Conservation (phyloP, 495 filamentous ascomycete species). For the Tricharina praecox region DNA sequence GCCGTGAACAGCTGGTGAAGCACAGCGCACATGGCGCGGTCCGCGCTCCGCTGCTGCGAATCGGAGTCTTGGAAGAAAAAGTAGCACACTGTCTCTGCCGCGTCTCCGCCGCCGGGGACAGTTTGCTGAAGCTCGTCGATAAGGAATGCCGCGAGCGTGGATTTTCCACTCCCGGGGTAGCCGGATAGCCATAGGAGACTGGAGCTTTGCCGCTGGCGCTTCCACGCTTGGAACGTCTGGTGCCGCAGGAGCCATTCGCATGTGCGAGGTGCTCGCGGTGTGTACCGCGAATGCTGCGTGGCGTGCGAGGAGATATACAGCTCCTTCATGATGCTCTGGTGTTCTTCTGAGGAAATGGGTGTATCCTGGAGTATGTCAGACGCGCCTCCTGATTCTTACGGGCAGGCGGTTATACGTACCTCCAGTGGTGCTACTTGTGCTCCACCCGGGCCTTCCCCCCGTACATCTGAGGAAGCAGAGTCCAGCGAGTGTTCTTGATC, state of each 20-base stretch:
- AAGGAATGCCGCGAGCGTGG: background rate
- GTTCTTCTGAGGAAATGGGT: no score
- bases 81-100: background rate
- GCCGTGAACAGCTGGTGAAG: slow-evolving; percentile 1
- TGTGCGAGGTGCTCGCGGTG: background rate
- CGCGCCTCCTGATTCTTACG: no score
- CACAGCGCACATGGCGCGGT: background rate
- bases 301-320: no score
- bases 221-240: background rate
- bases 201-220: background rate
- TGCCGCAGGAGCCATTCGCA: slow-evolving; percentile 1
- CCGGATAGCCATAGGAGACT: background rate
- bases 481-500: no score
- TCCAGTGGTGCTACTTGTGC: no score
- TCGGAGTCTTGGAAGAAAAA: background rate
- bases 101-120: background rate
- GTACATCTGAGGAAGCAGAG: no score
- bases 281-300: no score
- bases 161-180: background rate
- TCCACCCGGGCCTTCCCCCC: no score
- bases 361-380: no score
- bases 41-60: background rate
- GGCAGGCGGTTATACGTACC: no score
- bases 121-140: background rate
- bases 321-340: no score